phyloP scores from a whole-genome alignment of 1,284 basidiomycete species.

The Paramarasmius palmivorus region DNA sequence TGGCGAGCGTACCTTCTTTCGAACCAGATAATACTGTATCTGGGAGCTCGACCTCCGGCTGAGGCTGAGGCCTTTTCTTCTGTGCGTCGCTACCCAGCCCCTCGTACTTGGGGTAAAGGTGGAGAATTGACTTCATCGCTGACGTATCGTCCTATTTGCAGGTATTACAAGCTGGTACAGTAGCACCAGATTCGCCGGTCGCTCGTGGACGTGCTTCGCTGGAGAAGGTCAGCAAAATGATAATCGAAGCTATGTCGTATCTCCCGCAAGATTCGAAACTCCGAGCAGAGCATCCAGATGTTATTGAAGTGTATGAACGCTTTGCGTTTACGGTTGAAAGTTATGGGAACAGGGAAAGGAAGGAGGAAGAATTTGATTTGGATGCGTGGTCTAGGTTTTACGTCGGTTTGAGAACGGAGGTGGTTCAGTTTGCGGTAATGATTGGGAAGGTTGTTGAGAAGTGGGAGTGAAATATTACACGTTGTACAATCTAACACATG shows the following conservation, averaged over 20 bases:
- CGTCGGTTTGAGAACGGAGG: conserved; percentile 8
- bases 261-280: conserved; percentile 2
- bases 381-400: conserved; percentile 12
- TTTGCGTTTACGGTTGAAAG: neutral
- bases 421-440: conserved; percentile 6
- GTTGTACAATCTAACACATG: no score
- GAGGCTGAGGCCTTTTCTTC: conserved; percentile 11
- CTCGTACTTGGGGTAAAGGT: no score
- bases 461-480: conserved; percentile 1
- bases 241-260: conserved; percentile 6
- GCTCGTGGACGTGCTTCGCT: conserved; percentile 8
- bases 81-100: no score
- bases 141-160: neutral
- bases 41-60: conserved; percentile 11
- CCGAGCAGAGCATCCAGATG: neutral
- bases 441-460: conserved; percentile 8
- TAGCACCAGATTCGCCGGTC: conserved; percentile 5
- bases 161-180: conserved; percentile 9
- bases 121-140: no score
- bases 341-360: neutral
- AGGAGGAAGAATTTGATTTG: conserved; percentile 1
- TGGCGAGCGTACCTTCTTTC: conserved; percentile 12
- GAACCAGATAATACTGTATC: conserved; percentile 15
- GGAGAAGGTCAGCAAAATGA: conserved; percentile 2
- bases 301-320: conserved; percentile 1